A percentile compares a stretch with the other conserved stretches of the same genome.
phyloP scores from a whole-genome alignment of 2,329 filamentous ascomycete genomes.

The Fonsecaea erecta region DNA sequence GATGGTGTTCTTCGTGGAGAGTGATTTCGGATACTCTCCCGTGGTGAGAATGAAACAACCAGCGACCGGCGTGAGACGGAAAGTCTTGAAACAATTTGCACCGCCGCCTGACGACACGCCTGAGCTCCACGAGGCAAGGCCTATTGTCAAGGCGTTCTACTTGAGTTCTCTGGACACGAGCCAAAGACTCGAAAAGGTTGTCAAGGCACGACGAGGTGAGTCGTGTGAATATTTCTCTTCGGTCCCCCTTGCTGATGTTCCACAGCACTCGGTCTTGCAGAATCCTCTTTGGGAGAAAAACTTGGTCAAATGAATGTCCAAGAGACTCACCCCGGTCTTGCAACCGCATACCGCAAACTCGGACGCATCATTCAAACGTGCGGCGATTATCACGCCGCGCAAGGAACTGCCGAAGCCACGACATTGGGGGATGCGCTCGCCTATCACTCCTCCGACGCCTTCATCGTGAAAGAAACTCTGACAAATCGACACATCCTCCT shows the following conservation, averaged over 20 bases:
- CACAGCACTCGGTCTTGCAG: constrained; percentile 82
- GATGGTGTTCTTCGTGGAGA: constrained; percentile 98
- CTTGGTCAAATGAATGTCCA: constrained; percentile 84
- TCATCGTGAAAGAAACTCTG: constrained; percentile 96
- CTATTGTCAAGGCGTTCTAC: constrained; percentile 93
- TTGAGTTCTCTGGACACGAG: constrained; percentile 94
- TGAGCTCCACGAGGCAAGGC: constrained; percentile 86
- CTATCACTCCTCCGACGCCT: constrained; percentile 93
- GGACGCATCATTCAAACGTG: constrained; percentile 91
- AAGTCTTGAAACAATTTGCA: constrained; percentile 97
- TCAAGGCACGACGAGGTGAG: constrained; percentile 87
- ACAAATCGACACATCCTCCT: constrained; percentile 97
- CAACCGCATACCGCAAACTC: constrained; percentile 90
- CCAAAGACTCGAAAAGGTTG: constrained; percentile 92
- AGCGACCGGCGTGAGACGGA: constrained; percentile 90
- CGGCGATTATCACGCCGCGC: constrained; percentile 93
- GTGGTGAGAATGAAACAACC: constrained; percentile 95
- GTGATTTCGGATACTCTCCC: constrained; percentile 96
- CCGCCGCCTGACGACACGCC: constrained; percentile 96
- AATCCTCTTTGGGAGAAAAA: constrained; percentile 92
- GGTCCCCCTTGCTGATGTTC: constrained; percentile 17
- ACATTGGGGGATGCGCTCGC: constrained; percentile 91
- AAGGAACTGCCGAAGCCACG: constrained; percentile 94
- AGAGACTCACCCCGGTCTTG: constrained; percentile 85
- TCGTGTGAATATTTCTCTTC: constrained; percentile 20